These are phyloP conservation scores for Rhododendron griersonianum DNA, from an alignment of 148 eudicot species.

Conservation along the genomic window DNA sequence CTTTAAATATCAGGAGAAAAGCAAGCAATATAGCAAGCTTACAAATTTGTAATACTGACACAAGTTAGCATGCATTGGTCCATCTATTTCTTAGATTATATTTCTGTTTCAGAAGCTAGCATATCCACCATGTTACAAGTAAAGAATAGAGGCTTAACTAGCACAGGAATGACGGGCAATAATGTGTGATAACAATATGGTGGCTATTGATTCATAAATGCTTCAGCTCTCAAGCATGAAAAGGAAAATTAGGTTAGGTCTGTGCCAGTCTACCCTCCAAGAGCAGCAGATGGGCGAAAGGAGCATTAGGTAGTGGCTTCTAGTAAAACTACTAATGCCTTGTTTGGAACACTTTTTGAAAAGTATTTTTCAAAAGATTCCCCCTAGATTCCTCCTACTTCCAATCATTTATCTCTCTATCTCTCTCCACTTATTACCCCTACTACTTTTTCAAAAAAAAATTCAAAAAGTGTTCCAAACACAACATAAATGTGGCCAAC, in stretches of 20 bases:
- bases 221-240: background rate
- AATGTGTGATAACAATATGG: background rate
- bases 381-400: too few species aligned
- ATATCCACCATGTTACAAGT: background rate
- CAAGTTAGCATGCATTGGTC: background rate
- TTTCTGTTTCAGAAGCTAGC: background rate
- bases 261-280: background rate
- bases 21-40: background rate
- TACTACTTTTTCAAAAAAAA: too few species aligned
- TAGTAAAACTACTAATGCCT: background rate
- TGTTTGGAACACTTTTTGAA: too few species aligned
- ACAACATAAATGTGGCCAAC: too few species aligned
- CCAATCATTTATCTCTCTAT: too few species aligned
- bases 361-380: too few species aligned
- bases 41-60: background rate
- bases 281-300: background rate
- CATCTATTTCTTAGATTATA: background rate
- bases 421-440: too few species aligned
- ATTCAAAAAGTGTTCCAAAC: too few species aligned
- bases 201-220: background rate
- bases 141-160: background rate
- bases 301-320: conserved; percentile 2
- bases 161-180: background rate
- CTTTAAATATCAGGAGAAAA: conserved; percentile 2
- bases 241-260: background rate